These are phyloP conservation scores for Oryza glumipatula DNA, from an alignment of 176 grass and related monocot genomes.

Conservation along the genomic window DNA sequence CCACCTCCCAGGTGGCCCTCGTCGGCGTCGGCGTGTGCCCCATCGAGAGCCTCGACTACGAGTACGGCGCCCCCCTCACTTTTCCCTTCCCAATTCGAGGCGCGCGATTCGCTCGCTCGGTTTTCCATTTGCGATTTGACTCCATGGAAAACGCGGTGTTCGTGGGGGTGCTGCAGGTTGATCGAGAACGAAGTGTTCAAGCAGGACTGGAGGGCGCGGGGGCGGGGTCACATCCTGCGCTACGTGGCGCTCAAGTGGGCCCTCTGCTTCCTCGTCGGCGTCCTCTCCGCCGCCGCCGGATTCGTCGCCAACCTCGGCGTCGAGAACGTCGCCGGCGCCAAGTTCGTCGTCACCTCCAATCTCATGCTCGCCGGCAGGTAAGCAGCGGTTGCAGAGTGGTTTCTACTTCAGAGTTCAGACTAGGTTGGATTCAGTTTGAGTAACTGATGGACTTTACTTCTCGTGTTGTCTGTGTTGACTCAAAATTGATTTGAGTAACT, in stretches of 20 bases:
- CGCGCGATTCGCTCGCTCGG: not conserved
- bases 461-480: slow-evolving; percentile 6
- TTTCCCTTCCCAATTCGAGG: not conserved
- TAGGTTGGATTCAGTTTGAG: not conserved
- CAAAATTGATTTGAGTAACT: slow-evolving; percentile 4
- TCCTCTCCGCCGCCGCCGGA: slow-evolving; percentile 53
- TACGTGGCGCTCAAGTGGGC: slow-evolving; percentile 89
- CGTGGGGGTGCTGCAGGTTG: slow-evolving; percentile 46
- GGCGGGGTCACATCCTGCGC: slow-evolving; percentile 56
- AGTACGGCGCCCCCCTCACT: slow-evolving; percentile 29
- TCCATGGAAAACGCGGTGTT: not conserved
- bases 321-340: slow-evolving; percentile 90
- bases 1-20: slow-evolving; percentile 87
- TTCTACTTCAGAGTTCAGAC: not conserved
- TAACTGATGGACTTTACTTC: not conserved
- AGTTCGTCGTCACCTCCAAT: slow-evolving; percentile 85
- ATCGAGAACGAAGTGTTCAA: slow-evolving; percentile 93
- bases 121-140: not conserved
- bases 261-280: slow-evolving; percentile 81
- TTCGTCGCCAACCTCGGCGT: slow-evolving; percentile 86
- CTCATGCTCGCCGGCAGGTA: slow-evolving; percentile 78
- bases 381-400: not conserved
- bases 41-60: slow-evolving; percentile 97
- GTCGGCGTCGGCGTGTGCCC: slow-evolving; percentile 75
- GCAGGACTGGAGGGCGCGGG: slow-evolving; percentile 82